A percentile compares a stretch with the other conserved stretches of the same genome.
Evolutionary conservation across 2,329 filamentous ascomycete genomes (phyloP).

Genomic region (Onygenales sp.): DNA sequence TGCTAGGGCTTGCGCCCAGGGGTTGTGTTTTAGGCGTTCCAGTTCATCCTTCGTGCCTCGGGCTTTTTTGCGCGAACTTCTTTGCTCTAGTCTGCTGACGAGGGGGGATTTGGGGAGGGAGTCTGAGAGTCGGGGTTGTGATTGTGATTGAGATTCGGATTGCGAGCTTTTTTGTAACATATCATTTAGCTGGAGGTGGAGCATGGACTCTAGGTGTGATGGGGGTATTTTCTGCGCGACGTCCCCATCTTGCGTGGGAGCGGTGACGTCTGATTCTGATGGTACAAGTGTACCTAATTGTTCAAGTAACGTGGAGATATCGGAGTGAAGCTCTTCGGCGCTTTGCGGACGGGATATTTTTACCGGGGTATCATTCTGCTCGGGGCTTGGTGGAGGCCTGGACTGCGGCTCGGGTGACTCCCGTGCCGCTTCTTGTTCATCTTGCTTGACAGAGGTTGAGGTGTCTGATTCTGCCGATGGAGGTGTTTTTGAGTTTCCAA

Average conservation of each 20-base stretch:
- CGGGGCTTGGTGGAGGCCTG: no score
- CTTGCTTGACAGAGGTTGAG: neutral
- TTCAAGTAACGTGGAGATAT: no score
- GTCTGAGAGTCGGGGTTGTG: neutral
- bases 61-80: constrained; percentile 17
- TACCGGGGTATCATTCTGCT: no score
- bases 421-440: neutral
- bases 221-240: no score
- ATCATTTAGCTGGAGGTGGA: neutral
- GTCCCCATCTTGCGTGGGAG: no score
- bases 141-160: neutral
- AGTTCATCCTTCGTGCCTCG: constrained; percentile 17
- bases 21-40: constrained; percentile 25
- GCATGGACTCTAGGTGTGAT: no score
- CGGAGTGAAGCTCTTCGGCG: no score
- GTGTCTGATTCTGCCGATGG: neutral
- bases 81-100: constrained; percentile 4
- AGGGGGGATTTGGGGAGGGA: constrained; percentile 2
- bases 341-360: no score
- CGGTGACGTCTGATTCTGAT: no score
- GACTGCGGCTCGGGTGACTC: no score
- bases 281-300: no score
- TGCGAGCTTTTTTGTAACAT: neutral
- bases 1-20: constrained; percentile 32
- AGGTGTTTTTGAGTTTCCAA: neutral